Base-by-base conservation (phyloP, 2,329 filamentous ascomycete species). In the Monosporascus sp. region DNA sequence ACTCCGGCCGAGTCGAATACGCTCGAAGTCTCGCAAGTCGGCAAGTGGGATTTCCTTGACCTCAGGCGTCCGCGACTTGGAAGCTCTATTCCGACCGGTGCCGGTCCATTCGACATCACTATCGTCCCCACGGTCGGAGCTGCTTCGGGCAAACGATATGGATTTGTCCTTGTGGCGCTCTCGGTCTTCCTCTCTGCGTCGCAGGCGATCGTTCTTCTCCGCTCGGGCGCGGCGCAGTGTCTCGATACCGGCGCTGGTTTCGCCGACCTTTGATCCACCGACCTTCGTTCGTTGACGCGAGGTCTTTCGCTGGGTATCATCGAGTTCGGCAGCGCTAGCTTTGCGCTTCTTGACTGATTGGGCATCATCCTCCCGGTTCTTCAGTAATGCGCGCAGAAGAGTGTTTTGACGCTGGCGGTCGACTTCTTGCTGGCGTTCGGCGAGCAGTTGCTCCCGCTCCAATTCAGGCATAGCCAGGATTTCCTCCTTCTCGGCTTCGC, bases 381-480 rank as follows among this genome's bases (percentile, higher is more conserved):
- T 82, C 47, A 95, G 81, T 56, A 95, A 84, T 63, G 88, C 87
- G 56, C 88, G 89, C 49, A 97, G 81, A 58, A 92, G 84, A 48
- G 86, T 81, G 65, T 94, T 91, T 73, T 96, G 93, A 55, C 88
- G 83, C 62, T 89, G 86, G 50, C 86, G 85, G 65, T 94, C 89
- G 54, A 92, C 86, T 69, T 94, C 86, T 63, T 90, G 85, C 37
- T 88, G 87, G 60, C 94, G 90, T 61, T 96, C 90, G 20, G 91
- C 93, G 7, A 99, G 82, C 45, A 96, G 86, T 67, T 91, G 85
- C 71, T 99, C 94, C 58, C 93, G 88, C 67, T 96, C 86, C 50
- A 97, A 86, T 74, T 97, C 92, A 31, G 91, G 87, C 81, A 97
- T 85, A 53, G 79, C 82, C 81, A 94, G 86, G 57, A 99, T 94